phyloP scores from a whole-genome alignment of 768 basidiomycete species.

The Lentinula detonsa region DNA sequence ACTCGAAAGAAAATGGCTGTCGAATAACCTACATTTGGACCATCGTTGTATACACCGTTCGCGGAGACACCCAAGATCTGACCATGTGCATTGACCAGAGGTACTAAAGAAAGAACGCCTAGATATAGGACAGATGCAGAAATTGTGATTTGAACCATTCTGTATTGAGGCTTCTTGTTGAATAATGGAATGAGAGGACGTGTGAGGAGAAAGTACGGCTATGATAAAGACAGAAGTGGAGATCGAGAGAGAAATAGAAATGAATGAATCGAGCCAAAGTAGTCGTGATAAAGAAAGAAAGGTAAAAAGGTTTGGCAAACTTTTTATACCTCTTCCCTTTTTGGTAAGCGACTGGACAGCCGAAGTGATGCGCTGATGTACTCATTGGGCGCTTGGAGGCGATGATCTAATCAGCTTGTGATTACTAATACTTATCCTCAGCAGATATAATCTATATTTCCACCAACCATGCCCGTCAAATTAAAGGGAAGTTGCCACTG shows the following conservation, averaged over 20 bases:
- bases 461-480: slow-evolving; percentile 44
- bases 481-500: slow-evolving; percentile 53
- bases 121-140: background rate
- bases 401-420: background rate
- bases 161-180: background rate
- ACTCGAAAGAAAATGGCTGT: background rate
- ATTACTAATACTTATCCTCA: too few relatives aligned
- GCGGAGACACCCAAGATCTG: slow-evolving; percentile 12
- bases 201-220: background rate
- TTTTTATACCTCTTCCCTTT: background rate
- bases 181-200: background rate
- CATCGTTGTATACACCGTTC: slow-evolving; percentile 11
- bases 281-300: background rate
- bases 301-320: background rate
- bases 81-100: slow-evolving; percentile 13
- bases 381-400: background rate
- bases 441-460: background rate
- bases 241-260: background rate
- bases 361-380: background rate
- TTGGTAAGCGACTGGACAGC: background rate
- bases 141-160: background rate
- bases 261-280: background rate
- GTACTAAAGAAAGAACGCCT: background rate
- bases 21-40: slow-evolving; percentile 12
- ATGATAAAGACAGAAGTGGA: background rate